Conservation (phyloP, 768 basidiomycete genomes). For the Coprinopsis cinerea region DNA sequence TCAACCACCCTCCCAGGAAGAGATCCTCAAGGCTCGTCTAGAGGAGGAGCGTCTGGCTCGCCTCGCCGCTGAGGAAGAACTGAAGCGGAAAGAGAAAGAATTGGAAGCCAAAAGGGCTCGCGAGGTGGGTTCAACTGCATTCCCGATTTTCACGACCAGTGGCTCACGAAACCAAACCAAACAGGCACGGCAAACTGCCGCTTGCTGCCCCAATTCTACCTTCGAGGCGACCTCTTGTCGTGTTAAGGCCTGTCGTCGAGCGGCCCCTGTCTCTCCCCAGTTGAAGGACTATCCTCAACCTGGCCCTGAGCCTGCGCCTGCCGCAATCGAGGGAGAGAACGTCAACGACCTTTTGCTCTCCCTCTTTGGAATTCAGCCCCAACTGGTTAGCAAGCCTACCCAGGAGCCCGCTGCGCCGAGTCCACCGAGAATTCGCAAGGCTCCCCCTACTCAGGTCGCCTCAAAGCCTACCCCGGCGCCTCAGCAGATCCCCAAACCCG, state of each 20-base stretch:
- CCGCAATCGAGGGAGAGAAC: too few species aligned
- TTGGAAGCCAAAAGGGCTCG: constrained; percentile 8
- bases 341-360: too few species aligned
- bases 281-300: too few species aligned
- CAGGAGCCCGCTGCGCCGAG: too few species aligned
- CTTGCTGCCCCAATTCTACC: not conserved
- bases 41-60: constrained; percentile 2
- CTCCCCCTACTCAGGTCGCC: not conserved
- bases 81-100: constrained; percentile 10
- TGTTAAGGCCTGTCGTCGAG: not conserved
- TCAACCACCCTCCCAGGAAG: not conserved
- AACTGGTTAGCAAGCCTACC: too few species aligned
- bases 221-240: too few species aligned
- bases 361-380: too few species aligned
- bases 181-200: not conserved
- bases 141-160: not conserved
- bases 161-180: not conserved
- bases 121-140: not conserved
- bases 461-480: not conserved
- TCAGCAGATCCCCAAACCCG: not conserved
- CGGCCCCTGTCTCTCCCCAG: too few species aligned
- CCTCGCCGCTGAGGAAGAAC: not conserved
- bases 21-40: constrained; percentile 5
- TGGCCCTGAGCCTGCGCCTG: too few species aligned
- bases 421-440: too few species aligned